These are phyloP conservation scores for Tylopilus intermedius DNA, from an alignment of 768 basidiomycete genomes.

Conservation along the genomic window DNA sequence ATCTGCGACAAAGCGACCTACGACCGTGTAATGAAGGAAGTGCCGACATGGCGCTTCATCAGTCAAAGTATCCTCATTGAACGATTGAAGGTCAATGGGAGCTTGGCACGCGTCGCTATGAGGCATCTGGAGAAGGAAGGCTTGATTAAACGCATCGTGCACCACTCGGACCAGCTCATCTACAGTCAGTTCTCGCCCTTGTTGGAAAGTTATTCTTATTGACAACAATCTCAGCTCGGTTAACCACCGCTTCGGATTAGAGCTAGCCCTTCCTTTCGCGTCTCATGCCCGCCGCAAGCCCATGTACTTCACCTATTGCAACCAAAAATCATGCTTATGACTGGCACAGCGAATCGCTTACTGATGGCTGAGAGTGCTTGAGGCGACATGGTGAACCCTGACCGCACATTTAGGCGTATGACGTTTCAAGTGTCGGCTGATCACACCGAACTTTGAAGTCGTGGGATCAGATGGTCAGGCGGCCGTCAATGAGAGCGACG, in stretches of 20 bases:
- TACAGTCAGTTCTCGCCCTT: conserved; percentile 68
- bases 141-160: conserved; percentile 92
- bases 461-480: neutral
- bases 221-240: conserved; percentile 33
- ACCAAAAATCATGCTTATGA: conserved; percentile 27
- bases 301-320: conserved; percentile 35
- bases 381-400: neutral
- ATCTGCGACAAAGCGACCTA: conserved; percentile 88
- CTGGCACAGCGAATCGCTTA: conserved; percentile 9
- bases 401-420: neutral
- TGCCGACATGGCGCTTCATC: conserved; percentile 99
- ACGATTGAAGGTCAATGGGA: conserved; percentile 94
- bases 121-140: conserved; percentile 90
- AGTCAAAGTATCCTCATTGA: conserved; percentile 97
- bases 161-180: conserved; percentile 89
- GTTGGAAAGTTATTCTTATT: neutral
- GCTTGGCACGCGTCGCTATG: conserved; percentile 87
- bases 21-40: conserved; percentile 96
- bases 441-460: neutral
- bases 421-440: neutral
- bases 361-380: neutral
- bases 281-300: conserved; percentile 26
- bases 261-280: conserved; percentile 16
- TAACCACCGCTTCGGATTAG: conserved; percentile 41
- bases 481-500: neutral